Base-by-base conservation (phyloP, 352 stramenopile genomes). In the Elongisporangium undulatum region DNA sequence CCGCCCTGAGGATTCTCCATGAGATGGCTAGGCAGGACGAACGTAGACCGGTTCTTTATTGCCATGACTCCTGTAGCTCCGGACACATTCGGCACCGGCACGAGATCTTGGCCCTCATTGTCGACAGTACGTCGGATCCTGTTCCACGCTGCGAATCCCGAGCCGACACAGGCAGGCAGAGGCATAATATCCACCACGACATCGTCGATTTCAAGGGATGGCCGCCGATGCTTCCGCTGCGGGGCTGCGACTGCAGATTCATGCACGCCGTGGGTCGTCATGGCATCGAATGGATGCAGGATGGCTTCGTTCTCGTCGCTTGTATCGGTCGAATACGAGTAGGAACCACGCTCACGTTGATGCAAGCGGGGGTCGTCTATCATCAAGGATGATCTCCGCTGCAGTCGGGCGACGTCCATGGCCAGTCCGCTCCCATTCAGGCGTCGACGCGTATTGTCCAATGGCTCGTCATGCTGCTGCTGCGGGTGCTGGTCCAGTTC, bases 271-370 rank as follows among this genome's bases (percentile, higher is more conserved):
- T 45, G 34, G 0, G 34, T 45, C 34, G 34, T 45, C 34, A 45
- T 17, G 34, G 10, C 13, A 17, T 45, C 34, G 34, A 45, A 45
- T 45, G 34, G 34, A 45, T 45, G 34, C 34, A 45, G 34, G 34
- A 45, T 45, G 34, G 10, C 34, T 45, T 45, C 34, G 12, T 45
- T 45, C 20, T 89, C 82, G 19, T 91, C 79, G 53, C 79, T 89
- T 21, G 75, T 86, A 56, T 91, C 79, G 1, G 79, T 91, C 10
- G 82, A 86, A 56, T 70, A 88, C 56, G 82, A 91, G 65, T 85
- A 87, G 34, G 34, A 45, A 4, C 34, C 34, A 17, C 34, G 34
- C 34, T 45, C 34, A 15, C 34, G 34, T 17, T 45, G 34, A 17
- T 45, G 34, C 34, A 45, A 17, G 34, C 34, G 34, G 12, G 34